Evolutionary conservation across 2,329 filamentous ascomycete genomes (phyloP), one percentile per base, ranked within the genome.

Genomic region (Colletotrichum limetticola): DNA sequence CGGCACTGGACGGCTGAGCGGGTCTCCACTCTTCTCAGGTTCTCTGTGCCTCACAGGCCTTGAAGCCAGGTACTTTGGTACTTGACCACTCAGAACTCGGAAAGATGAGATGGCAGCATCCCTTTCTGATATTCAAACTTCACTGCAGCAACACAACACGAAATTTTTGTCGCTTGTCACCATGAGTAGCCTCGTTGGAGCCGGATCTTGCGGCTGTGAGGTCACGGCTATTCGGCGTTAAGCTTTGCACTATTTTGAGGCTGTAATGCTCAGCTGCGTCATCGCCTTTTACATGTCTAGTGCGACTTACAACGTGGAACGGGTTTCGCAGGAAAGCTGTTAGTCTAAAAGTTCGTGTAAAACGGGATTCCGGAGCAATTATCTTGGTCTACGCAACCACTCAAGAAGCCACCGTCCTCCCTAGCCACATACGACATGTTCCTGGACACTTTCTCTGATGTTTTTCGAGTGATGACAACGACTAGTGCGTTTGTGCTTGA

Each of bases 91-190:
- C 30, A 58, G 14, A 19, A 12, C 9, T 28, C 32, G 16, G 12
- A 37, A 53, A 59, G 22, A 72, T 63, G 26, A 55, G 65, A 64
- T 64, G 66, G 14, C 59, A 64, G 53, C 30, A 53, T 46, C 42
- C 32, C 55, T 26, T 52, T 16, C 22, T 49, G 14, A 53, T n/a
- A 32, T 30, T 37, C 24, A 49, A 49, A 5, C 22, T 19, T n/a
- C 32, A 11, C 12, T n/a, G 52, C 22, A 49, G 19, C 19, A 49
- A n/a, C 19, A n/a, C 8, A 19, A n/a, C 8, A n/a, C 19, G 6
- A 19, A 9, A 9, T 49, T 3, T 19, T 8, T 9, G 8, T n/a
- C 7, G 7, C 19, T n/a, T 49, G 2, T n/a, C 42, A n/a, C 42
- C 8, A 19, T 0, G 19, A 49, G 19, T n/a, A 49, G 19, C 19